A percentile compares a stretch with the other conserved stretches of the same genome.
Evolutionary conservation across 2,329 filamentous ascomycete genomes (phyloP).

Genomic region (Fusarium oxysporum): DNA sequence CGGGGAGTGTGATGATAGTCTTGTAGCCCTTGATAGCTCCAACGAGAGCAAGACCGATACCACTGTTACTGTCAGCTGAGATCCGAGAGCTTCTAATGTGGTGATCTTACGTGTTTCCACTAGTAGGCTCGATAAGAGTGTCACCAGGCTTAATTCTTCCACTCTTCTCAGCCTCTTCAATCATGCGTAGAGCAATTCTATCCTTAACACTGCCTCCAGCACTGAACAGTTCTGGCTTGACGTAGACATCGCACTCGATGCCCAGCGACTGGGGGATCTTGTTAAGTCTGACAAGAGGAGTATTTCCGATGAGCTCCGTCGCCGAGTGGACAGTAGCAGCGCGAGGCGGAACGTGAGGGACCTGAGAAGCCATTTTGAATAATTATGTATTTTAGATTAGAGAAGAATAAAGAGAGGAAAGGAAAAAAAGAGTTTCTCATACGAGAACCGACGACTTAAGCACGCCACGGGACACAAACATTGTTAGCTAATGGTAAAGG

Average conservation of each 20-base stretch:
- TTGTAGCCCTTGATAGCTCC: conserved; percentile 97
- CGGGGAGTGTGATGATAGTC: conserved; percentile 97
- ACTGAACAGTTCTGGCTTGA: conserved; percentile 93
- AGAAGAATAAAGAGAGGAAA: neutral
- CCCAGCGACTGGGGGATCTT: conserved; percentile 91
- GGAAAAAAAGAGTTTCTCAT: conserved; percentile 20
- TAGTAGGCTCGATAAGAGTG: conserved; percentile 97
- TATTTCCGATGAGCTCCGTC: conserved; percentile 92
- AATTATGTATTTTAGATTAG: neutral
- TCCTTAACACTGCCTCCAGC: conserved; percentile 95
- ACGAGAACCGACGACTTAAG: conserved; percentile 31
- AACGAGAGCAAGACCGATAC: conserved; percentile 93
- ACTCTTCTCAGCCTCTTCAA: conserved; percentile 90
- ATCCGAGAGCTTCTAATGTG: neutral
- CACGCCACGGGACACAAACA: conserved; percentile 43
- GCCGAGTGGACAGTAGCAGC: conserved; percentile 68
- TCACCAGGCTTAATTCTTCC: conserved; percentile 97
- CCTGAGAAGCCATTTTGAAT: conserved; percentile 41
- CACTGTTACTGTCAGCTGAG: conserved; percentile 54
- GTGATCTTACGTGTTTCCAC: conserved; percentile 81
- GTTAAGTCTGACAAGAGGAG: conserved; percentile 93
- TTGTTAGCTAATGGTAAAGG: conserved; percentile 18
- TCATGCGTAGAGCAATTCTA: conserved; percentile 95
- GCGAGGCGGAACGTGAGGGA: conserved; percentile 50
- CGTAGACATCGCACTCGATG: conserved; percentile 89